phyloP scores from a whole-genome alignment of 768 basidiomycete species.

The Lactarius hengduanensis region DNA sequence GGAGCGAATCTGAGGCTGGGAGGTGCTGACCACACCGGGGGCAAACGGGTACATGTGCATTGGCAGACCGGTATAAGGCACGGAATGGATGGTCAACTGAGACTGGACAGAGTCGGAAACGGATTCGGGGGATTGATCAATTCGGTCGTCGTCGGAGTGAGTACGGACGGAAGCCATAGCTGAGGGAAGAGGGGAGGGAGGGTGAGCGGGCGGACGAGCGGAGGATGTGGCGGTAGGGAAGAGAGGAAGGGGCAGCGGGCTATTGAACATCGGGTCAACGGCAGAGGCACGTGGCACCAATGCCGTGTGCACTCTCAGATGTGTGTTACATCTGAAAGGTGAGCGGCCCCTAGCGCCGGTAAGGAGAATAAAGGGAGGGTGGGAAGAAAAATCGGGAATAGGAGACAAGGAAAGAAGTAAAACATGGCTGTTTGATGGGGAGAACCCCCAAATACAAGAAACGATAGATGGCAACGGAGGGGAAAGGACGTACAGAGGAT shows the following conservation, averaged over 20 bases:
- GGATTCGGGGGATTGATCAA: constrained; percentile 32
- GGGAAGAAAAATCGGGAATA: background rate
- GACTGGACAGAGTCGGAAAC: constrained; percentile 40
- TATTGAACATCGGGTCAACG: constrained; percentile 20
- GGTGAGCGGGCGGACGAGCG: constrained; percentile 19
- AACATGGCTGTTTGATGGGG: background rate
- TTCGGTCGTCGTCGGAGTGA: constrained; percentile 40
- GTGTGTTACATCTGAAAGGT: background rate
- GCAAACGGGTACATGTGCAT: constrained; percentile 74
- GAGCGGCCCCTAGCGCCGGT: constrained; percentile 24
- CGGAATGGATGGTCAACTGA: constrained; percentile 52
- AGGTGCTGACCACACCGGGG: constrained; percentile 43
- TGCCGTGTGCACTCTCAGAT: constrained; percentile 14
- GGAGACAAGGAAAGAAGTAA: background rate
- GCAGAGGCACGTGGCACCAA: constrained; percentile 26
- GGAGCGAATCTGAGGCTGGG: constrained; percentile 55
- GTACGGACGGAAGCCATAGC: constrained; percentile 28
- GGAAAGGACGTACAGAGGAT: constrained; percentile 23
- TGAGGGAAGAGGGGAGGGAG: constrained; percentile 9
- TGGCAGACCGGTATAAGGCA: constrained; percentile 51
- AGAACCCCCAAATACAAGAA: background rate
- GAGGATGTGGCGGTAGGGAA: constrained; percentile 27
- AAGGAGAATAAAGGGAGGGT: background rate
- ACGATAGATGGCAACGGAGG: constrained; percentile 4
- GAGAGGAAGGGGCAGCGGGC: constrained; percentile 27